These are phyloP conservation scores for Mycena indigotica DNA, from an alignment of 768 basidiomycete species.

Conservation along the genomic window DNA sequence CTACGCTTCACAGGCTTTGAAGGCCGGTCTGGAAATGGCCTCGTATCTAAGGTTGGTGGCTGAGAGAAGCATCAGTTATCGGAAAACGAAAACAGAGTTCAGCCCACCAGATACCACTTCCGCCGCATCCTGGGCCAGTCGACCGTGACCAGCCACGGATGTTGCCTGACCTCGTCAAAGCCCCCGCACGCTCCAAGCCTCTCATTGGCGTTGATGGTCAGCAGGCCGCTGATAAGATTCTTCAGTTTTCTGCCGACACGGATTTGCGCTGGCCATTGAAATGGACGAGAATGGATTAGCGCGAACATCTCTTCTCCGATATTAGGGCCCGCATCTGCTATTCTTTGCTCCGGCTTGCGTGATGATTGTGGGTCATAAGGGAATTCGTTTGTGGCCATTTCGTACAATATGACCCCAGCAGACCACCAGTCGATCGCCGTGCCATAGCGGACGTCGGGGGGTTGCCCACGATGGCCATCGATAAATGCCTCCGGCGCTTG, in stretches of 20 bases:
- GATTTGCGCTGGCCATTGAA: constrained; percentile 42
- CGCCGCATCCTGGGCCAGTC: constrained; percentile 50
- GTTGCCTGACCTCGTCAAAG: constrained; percentile 36
- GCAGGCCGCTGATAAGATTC: constrained; percentile 44
- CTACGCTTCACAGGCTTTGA: neutral
- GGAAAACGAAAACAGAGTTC: constrained; percentile 24
- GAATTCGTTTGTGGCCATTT: constrained; percentile 48
- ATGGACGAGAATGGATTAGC: constrained; percentile 30
- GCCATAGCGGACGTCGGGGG: constrained; percentile 19
- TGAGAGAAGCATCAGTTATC: constrained; percentile 21
- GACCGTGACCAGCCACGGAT: constrained; percentile 49
- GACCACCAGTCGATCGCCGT: constrained; percentile 58
- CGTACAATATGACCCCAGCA: constrained; percentile 50
- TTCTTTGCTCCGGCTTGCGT: neutral
- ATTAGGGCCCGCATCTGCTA: constrained; percentile 15
- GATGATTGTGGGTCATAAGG: constrained; percentile 28
- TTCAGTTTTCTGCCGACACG: constrained; percentile 43
- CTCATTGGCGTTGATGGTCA: constrained; percentile 36
- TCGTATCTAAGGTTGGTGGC: constrained; percentile 40
- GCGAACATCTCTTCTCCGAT: constrained; percentile 29
- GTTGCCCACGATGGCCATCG: constrained; percentile 18
- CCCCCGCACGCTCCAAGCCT: constrained; percentile 42
- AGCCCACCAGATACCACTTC: constrained; percentile 44
- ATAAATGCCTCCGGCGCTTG: constrained; percentile 52
- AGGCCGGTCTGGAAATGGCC: neutral